Conservation (phyloP, 306 rosid genomes). For the Cicer chorassanicum region DNA sequence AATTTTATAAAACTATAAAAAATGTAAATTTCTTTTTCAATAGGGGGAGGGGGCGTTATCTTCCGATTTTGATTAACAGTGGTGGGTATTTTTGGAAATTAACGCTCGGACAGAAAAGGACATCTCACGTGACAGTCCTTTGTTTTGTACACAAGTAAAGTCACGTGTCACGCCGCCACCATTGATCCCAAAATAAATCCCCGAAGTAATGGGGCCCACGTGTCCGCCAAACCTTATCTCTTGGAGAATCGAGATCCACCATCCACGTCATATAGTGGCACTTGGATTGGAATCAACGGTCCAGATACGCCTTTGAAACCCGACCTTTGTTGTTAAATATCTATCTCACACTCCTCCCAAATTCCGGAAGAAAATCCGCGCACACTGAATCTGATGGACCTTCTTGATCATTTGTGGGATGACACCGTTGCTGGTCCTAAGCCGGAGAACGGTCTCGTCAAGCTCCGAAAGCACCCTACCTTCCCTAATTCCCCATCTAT, state of each 20-base stretch:
- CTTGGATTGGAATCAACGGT: slow-evolving; percentile 43
- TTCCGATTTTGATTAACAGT: slow-evolving; percentile 2
- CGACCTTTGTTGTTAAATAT: slow-evolving; percentile 56
- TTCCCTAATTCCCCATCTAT: slow-evolving; percentile 47
- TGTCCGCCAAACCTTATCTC: slow-evolving; percentile 62
- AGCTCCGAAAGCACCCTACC: slow-evolving; percentile 70
- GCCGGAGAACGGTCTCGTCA: slow-evolving; percentile 87
- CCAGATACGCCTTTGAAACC: not conserved
- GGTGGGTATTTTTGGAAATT: slow-evolving; percentile 17
- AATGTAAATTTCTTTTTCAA: too few species aligned
- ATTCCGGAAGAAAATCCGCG: not conserved
- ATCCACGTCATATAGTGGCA: slow-evolving; percentile 49
- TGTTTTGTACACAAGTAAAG: not conserved
- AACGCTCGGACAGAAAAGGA: not conserved
- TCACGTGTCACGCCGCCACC: slow-evolving; percentile 44
- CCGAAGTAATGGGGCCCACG: slow-evolving; percentile 54
- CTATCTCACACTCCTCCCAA: not conserved
- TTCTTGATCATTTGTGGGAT: slow-evolving; percentile 97
- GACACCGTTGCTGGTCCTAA: slow-evolving; percentile 92
- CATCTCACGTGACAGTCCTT: slow-evolving; percentile 49
- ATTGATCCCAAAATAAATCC: not conserved
- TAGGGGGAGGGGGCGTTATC: not conserved
- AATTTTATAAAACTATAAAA: too few species aligned
- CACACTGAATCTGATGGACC: slow-evolving; percentile 55
- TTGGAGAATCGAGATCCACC: slow-evolving; percentile 50